phyloP scores from a whole-genome alignment of 2,329 filamentous ascomycete species.

The Trichophyton schoenleinii region DNA sequence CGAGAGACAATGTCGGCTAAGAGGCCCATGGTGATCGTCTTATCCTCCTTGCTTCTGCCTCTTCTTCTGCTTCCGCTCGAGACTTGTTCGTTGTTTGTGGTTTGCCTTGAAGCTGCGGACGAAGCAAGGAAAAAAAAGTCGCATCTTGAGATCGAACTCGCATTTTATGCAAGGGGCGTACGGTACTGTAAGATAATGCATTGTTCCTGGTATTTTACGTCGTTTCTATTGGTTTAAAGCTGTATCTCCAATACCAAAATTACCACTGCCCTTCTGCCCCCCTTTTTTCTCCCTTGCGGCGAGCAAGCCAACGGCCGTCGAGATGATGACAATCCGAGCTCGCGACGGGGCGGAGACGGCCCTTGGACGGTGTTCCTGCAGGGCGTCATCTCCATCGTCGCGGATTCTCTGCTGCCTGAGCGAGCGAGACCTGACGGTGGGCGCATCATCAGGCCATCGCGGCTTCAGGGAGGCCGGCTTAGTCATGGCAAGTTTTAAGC shows the following conservation, averaged over 20 bases:
- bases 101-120: too few relatives aligned
- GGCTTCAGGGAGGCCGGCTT: background rate
- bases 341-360: background rate
- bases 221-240: background rate
- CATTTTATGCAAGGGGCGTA: slow-evolving; percentile 2
- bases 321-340: too few relatives aligned
- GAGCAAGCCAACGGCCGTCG: too few relatives aligned
- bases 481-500: background rate
- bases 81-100: background rate
- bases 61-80: slow-evolving; percentile 7
- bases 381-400: background rate
- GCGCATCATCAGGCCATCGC: slow-evolving; percentile 2
- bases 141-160: background rate
- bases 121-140: background rate
- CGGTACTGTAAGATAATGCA: background rate
- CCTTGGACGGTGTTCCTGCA: background rate
- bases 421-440: background rate
- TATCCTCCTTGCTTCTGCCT: slow-evolving; percentile 6
- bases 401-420: background rate
- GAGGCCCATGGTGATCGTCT: slow-evolving; percentile 36
- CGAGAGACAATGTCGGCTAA: slow-evolving; percentile 37
- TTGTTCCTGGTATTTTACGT: background rate
- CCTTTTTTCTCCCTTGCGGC: background rate
- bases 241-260: background rate
- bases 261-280: background rate